phyloP scores from a whole-genome alignment of 2,329 filamentous ascomycete species.

The Diatrype stigma region DNA sequence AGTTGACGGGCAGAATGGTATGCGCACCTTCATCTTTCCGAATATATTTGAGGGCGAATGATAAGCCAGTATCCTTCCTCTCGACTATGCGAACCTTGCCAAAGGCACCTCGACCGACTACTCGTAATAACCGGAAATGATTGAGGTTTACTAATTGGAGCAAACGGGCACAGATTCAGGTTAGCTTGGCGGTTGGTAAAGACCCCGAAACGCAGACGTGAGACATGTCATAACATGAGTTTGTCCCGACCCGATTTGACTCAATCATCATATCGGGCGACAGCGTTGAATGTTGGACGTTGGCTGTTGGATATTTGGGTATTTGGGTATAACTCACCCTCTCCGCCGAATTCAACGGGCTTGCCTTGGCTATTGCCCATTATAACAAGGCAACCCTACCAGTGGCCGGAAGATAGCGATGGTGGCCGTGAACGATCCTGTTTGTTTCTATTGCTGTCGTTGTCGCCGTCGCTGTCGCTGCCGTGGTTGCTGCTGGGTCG shows the following conservation, averaged over 20 bases:
- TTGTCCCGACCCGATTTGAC: background rate
- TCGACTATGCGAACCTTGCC: conserved; percentile 99
- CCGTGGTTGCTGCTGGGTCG: background rate
- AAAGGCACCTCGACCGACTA: conserved; percentile 96
- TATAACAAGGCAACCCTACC: conserved; percentile 8
- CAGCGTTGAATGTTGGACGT: background rate
- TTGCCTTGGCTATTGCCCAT: conserved; percentile 98
- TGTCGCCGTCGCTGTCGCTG: too few species aligned
- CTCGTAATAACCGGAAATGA: conserved; percentile 90
- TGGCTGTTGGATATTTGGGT: conserved; percentile 6
- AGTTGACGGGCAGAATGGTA: conserved; percentile 2
- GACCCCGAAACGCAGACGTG: background rate
- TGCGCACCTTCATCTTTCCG: conserved; percentile 90
- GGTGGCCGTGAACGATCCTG: too few species aligned
- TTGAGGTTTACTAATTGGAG: conserved; percentile 91
- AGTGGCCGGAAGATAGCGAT: background rate
- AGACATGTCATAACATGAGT: background rate
- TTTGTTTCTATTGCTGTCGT: too few species aligned
- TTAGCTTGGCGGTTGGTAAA: conserved; percentile 7
- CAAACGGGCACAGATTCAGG: conserved; percentile 16
- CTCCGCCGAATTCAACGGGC: conserved; percentile 84
- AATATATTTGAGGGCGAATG: conserved; percentile 97
- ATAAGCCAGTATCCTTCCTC: conserved; percentile 88
- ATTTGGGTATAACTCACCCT: conserved; percentile 60
- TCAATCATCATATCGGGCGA: background rate